These are phyloP conservation scores for Dactylellina parvicollis DNA, from an alignment of 2,329 filamentous ascomycete genomes.

Conservation along the genomic window DNA sequence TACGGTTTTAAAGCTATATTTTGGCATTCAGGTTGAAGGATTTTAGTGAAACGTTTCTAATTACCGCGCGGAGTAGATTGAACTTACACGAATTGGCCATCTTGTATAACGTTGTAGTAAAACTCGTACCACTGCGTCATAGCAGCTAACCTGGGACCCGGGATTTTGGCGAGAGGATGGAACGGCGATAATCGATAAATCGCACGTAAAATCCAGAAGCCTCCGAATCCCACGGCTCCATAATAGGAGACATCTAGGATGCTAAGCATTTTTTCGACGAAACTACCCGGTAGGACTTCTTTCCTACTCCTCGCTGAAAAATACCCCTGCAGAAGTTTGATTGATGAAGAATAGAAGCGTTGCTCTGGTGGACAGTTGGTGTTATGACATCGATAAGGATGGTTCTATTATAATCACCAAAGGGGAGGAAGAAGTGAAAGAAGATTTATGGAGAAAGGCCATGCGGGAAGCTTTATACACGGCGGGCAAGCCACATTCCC, in stretches of 20 bases:
- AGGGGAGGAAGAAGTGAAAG: conserved; percentile 3
- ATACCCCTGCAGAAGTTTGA: too few relatives aligned
- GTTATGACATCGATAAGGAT: conserved; percentile 12
- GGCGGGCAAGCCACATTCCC: conserved; percentile 2
- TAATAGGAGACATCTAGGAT: conserved; percentile 28
- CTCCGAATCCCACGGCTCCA: conserved; percentile 16
- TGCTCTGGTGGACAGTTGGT: too few relatives aligned
- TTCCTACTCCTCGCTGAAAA: background rate
- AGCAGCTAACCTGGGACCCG: conserved; percentile 60
- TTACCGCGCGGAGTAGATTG: background rate
- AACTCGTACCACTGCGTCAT: conserved; percentile 60
- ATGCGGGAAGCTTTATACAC: conserved; percentile 16
- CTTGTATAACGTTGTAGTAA: conserved; percentile 60
- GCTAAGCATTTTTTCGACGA: conserved; percentile 17
- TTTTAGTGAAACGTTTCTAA: background rate
- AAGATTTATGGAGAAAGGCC: conserved; percentile 8
- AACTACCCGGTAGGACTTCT: background rate
- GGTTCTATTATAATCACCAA: background rate
- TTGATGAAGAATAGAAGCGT: too few relatives aligned
- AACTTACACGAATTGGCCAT: conserved; percentile 58
- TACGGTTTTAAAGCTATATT: conserved; percentile 57
- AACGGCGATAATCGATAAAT: conserved; percentile 60
- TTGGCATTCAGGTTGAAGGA: too few relatives aligned
- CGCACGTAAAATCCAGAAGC: conserved; percentile 48
- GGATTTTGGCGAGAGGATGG: conserved; percentile 60